These are phyloP conservation scores for Cyclocybe aegerita DNA, from an alignment of 768 basidiomycete species.

Conservation along the genomic window DNA sequence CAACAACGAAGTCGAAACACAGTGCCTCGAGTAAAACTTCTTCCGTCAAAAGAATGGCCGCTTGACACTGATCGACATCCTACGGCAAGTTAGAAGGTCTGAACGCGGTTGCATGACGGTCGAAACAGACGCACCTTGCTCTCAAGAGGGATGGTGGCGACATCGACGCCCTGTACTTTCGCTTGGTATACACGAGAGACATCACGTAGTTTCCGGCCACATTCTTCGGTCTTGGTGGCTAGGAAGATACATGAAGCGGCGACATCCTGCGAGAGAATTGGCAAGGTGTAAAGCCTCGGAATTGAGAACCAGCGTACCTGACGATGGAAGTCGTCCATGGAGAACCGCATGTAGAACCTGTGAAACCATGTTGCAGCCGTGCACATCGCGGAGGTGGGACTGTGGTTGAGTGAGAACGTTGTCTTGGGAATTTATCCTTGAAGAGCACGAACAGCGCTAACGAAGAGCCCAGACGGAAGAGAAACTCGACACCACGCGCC, in stretches of 20 bases:
- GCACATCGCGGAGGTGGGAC: slow-evolving; percentile 79
- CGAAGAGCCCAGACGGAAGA: slow-evolving; percentile 79
- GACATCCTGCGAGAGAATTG: slow-evolving; percentile 54
- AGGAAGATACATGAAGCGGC: slow-evolving; percentile 86
- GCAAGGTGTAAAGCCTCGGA: slow-evolving; percentile 8
- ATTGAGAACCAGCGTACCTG: slow-evolving; percentile 50
- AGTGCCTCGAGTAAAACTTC: slow-evolving; percentile 79
- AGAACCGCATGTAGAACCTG: slow-evolving; percentile 86
- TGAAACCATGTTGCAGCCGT: slow-evolving; percentile 92
- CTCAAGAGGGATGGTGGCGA: slow-evolving; percentile 56
- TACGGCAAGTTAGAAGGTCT: slow-evolving; percentile 24
- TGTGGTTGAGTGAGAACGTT: slow-evolving; percentile 26
- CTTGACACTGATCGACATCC: slow-evolving; percentile 76
- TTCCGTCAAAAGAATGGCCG: slow-evolving; percentile 69
- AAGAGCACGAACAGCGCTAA: slow-evolving; percentile 63
- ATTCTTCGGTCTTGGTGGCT: slow-evolving; percentile 91
- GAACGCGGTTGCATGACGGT: slow-evolving; percentile 3
- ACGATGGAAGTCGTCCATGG: slow-evolving; percentile 79
- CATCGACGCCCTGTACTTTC: slow-evolving; percentile 59
- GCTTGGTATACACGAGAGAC: slow-evolving; percentile 75
- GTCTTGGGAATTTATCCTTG: slow-evolving; percentile 8
- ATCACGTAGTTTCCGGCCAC: slow-evolving; percentile 82
- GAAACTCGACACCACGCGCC: slow-evolving; percentile 80
- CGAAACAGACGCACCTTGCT: slow-evolving; percentile 51
- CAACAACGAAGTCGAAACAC: slow-evolving; percentile 83